Base-by-base conservation (phyloP, 1,284 basidiomycete species). In the Cutaneotrichosporon cyanovorans region DNA sequence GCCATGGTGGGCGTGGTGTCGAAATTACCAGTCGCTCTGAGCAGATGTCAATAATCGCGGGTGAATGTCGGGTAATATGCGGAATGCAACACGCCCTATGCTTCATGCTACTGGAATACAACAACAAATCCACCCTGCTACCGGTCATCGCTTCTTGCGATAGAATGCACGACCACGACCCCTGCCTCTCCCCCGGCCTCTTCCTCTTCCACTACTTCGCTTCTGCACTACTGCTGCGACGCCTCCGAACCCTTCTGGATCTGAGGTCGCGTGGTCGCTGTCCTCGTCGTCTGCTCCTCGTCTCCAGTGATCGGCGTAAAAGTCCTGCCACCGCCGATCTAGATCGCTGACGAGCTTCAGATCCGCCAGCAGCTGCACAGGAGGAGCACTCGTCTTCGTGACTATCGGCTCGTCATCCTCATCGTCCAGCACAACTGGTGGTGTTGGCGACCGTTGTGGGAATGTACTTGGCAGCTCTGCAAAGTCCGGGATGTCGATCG, bases 261-360 rank as follows among this genome's bases (percentile, higher is more conserved):
- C 41, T 7, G 25, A 28, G 25, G 7, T 28, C 25, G 7, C 25
- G 19, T 37, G 40, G 16, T 40, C 36, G 22, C 38, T 23, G 12
- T 39, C 44, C 11, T 43, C 34, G 19, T 32, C 37, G 16, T 59
- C 57, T 9, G 58, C 61, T 7, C 62, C 65, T 28, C 63, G 37
- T 16, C 65, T 47, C 59, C 59, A 67, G 53, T 67, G 65, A 40
- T 65, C 51, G 30, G 42, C 38, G 46, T 62, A 67, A 42, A 65
- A 67, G 10, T 53, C 55, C 36, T 53, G 57, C 42, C 42, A 46
- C 15, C 40, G 22, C 15, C 37, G 42, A 5, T 54, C 47, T 14
- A 65, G 42, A 15, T 60, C 56, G 10, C 34, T 23, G 36, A 65
- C 53, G 2, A 58, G 50, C 36, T 38, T 50, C 20, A 55, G 42